Base-by-base conservation (phyloP, 306 rosid genomes). In the Malus sylvestris region DNA sequence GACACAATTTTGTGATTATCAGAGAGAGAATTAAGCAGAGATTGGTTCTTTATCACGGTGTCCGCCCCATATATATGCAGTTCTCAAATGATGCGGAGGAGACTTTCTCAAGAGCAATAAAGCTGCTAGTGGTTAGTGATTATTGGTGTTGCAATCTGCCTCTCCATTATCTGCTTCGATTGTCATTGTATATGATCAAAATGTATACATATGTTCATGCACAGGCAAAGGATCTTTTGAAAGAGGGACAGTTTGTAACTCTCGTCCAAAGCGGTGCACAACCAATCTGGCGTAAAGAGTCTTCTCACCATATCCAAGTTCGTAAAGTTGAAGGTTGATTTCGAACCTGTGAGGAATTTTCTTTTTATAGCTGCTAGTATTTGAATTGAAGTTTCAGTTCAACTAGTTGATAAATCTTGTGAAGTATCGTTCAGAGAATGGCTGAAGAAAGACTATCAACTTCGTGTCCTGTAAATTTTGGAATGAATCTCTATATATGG, bases 241-340 rank as follows among this genome's bases (percentile, higher is more conserved):
- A 81, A 23, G 90, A 86, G 79, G 97, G 90, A 53, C 88, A 90
- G 60, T 59, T 78, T 81, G 97, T 92, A 51, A 92, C 97, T 14
- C 91, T 95, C 64, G 99, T 95, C 70, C 99, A 95, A 89, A 95
- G 99, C 75, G 99, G 97, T 51, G 96, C 92, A 49, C 97, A 90
- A 76, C 96, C 97, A 78, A 95, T 95, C 74, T 95, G 99, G 99
- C 97, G 97, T 10, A 58, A 79, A 64, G 92, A 92, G 79, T 95
- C 97, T 64, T 90, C 90, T 76, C 99, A 95, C 75, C 97, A 90
- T 81, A 90, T 95, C 70, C 97, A 95, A 95, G 96, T 92, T 63
- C 97, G 98, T 19, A 61, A 83, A 85, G 91, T 95, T 81, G 88
- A 68, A 68, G 85, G 85, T 73, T 93, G 87, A 89, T 67, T 69